phyloP scores from a whole-genome alignment of 2,329 filamentous ascomycete species.

The Ampelomyces quisqualis region DNA sequence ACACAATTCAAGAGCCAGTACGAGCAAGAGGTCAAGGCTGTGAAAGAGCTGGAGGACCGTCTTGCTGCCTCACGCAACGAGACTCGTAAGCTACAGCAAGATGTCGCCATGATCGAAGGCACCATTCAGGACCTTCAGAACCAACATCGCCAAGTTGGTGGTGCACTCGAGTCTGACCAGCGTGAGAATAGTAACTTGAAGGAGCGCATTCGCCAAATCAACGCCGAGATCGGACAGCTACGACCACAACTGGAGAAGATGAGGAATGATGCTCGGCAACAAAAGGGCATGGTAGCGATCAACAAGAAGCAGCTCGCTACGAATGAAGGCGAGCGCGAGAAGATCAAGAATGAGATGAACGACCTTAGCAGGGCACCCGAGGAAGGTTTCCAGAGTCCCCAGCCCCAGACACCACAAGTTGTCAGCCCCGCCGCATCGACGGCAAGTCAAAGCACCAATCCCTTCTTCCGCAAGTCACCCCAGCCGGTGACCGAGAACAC shows the following conservation, averaged over 20 bases:
- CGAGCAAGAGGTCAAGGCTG: conserved; percentile 87
- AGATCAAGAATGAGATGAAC: conserved; percentile 76
- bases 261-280: conserved; percentile 86
- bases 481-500: conserved; percentile 52
- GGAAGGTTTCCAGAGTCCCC: conserved; percentile 47
- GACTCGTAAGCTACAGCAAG: conserved; percentile 78
- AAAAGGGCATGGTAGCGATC: conserved; percentile 94
- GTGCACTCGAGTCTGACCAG: conserved; percentile 79
- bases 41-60: conserved; percentile 81
- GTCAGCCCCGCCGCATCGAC: conserved; percentile 65
- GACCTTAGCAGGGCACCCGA: conserved; percentile 65
- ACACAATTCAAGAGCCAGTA: conserved; percentile 84
- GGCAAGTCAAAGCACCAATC: conserved; percentile 78
- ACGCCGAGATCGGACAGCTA: conserved; percentile 77
- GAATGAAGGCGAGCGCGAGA: conserved; percentile 84
- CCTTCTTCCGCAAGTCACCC: conserved; percentile 78
- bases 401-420: conserved; percentile 50
- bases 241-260: conserved; percentile 93
- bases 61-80: conserved; percentile 74
- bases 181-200: conserved; percentile 84
- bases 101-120: conserved; percentile 80
- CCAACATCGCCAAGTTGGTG: conserved; percentile 74
- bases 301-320: conserved; percentile 97
- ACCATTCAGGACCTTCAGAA: conserved; percentile 76
- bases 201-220: conserved; percentile 81